Conservation (phyloP, 2,329 filamentous ascomycete species). For the Boeremia exigua region DNA sequence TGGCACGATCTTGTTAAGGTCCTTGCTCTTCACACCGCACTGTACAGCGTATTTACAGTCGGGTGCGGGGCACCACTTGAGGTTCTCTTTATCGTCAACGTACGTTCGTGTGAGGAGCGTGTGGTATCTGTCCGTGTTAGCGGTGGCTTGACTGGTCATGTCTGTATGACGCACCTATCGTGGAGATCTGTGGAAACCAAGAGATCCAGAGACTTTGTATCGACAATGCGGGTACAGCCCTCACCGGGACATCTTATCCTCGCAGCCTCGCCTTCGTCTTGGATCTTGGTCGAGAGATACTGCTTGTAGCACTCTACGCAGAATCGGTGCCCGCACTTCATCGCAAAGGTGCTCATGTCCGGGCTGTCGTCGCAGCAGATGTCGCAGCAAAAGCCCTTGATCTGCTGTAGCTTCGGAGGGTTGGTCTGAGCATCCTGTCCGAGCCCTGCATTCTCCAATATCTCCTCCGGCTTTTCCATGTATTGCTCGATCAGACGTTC, state of each 20-base stretch:
- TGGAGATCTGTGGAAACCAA: conserved; percentile 67
- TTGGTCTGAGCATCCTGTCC: conserved; percentile 56
- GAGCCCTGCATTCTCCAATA: conserved; percentile 84
- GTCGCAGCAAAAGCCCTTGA: conserved; percentile 84
- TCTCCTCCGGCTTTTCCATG: conserved; percentile 84
- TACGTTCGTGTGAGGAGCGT: conserved; percentile 90
- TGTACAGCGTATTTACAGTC: conserved; percentile 94
- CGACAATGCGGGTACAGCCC: conserved; percentile 86
- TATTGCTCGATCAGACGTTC: conserved; percentile 93
- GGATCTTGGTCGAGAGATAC: conserved; percentile 91
- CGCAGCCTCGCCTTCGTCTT: conserved; percentile 92
- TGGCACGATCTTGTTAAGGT: conserved; percentile 83
- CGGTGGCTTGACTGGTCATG: neutral
- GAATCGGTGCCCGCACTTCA: conserved; percentile 94
- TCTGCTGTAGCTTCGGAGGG: conserved; percentile 70
- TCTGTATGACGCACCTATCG: conserved; percentile 54
- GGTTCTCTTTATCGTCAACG: conserved; percentile 92
- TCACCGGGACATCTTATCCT: conserved; percentile 92
- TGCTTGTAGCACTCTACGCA: conserved; percentile 92
- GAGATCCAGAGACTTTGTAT: conserved; percentile 84
- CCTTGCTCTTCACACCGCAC: conserved; percentile 85
- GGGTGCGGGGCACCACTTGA: conserved; percentile 98
- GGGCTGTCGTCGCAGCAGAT: conserved; percentile 93
- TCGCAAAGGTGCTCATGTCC: conserved; percentile 81
- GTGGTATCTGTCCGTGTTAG: conserved; percentile 68